Evolutionary conservation across 2,329 filamentous ascomycete species (phyloP).

Genomic region (Alternaria ventricosa): DNA sequence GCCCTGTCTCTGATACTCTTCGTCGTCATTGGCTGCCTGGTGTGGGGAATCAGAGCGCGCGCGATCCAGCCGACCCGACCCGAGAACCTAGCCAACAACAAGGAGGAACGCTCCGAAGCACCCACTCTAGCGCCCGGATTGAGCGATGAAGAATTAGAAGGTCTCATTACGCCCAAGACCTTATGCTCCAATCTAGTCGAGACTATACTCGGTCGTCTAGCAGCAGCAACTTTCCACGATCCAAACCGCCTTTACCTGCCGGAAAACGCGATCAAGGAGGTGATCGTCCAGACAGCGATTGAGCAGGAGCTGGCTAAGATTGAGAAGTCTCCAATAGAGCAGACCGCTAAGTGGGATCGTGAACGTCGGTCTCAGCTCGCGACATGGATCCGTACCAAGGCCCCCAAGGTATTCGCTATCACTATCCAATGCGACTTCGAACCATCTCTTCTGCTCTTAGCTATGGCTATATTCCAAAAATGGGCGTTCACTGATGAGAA

Average conservation of each 20-base stretch:
- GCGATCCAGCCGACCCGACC: background rate
- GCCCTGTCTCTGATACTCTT: no score
- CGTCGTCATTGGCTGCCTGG: background rate
- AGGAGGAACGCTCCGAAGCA: background rate
- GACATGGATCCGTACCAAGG: background rate
- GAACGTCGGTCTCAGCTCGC: background rate
- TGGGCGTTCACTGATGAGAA: background rate
- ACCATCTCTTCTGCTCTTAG: background rate
- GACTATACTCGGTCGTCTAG: background rate
- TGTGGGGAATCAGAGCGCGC: background rate
- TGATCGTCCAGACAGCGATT: background rate
- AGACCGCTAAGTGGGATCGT: background rate
- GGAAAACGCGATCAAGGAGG: background rate
- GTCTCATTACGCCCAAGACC: accelerated
- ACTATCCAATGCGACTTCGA: background rate
- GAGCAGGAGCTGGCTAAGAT: background rate
- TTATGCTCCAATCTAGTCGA: background rate
- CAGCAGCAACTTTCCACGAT: background rate
- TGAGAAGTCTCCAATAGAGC: background rate
- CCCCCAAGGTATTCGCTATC: background rate
- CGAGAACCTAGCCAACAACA: background rate
- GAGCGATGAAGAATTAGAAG: background rate
- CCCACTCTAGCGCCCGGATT: background rate
- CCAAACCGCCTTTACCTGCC: background rate
- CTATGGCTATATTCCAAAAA: background rate